Evolutionary conservation across 2,329 filamentous ascomycete genomes (phyloP).

Genomic region (Fusarium sp.): DNA sequence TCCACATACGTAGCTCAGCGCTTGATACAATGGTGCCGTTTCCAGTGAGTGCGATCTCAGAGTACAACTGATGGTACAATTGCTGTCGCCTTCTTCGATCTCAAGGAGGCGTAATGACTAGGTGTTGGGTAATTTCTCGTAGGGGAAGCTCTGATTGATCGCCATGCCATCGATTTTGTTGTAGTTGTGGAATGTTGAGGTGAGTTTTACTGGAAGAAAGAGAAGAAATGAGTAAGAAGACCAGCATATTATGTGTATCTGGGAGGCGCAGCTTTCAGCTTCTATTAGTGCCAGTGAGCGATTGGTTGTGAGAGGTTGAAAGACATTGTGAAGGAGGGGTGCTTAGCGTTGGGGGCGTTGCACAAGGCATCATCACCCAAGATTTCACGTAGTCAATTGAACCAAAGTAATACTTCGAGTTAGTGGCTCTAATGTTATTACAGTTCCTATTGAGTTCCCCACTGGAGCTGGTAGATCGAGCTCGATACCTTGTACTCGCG

Average conservation of each 20-base stretch:
- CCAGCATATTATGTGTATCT: not conserved
- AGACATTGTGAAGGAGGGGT: not conserved
- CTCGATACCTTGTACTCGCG: constrained; percentile 77
- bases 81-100: not conserved
- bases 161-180: not conserved
- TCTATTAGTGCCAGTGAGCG: not conserved
- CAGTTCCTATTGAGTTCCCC: constrained; percentile 68
- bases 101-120: not conserved
- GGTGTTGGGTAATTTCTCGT: not conserved
- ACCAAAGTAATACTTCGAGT: not conserved
- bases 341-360: not conserved
- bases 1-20: not conserved
- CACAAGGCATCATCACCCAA: not conserved
- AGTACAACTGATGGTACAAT: not conserved
- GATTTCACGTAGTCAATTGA: too few relatives aligned
- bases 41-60: not conserved
- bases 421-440: not conserved
- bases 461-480: constrained; percentile 81
- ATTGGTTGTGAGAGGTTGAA: not conserved
- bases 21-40: not conserved
- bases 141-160: not conserved
- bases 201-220: not conserved
- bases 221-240: not conserved
- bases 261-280: not conserved
- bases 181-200: not conserved